Evolutionary conservation across 257 asterid species (phyloP), one percentile per base, ranked within the genome.

Genomic region (Echium plantagineum): DNA sequence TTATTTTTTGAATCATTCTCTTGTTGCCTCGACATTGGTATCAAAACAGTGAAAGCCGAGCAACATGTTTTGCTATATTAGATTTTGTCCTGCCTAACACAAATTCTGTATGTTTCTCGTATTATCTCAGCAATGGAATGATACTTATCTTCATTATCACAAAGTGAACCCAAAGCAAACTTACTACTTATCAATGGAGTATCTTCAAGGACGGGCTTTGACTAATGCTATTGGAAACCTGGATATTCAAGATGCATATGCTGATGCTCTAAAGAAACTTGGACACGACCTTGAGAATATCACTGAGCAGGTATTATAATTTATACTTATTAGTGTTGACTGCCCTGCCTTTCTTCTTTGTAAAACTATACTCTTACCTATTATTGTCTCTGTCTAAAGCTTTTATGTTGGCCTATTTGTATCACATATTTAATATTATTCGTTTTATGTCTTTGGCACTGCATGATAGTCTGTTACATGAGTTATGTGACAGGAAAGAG

Each of bases 181-280:
- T 10, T 93, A 93, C 90, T 93, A 93, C 73, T 75, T 93, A 59
- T 93, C 98, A 68, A 93, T 93, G 98, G 98, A 93, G 67, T 93
- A 88, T 80, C 95, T 93, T 72, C 98, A 93, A 84, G 98, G 98
- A 54, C 79, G 98, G 75, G 89, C 98, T 66, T 72, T 89, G 86
- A 81, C 95, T 70, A 93, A 93, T 81, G 98, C 98, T 62, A 77
- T 93, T 52, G 98, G 98, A 64, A 93, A 93, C 86, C 82, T 93
- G 52, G 85, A 80, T 59, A 63, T 89, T 71, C 91, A 81, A 71
- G 81, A 74, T 73, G 97, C 90, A 31, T 93, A 93, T 81, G 83
- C 93, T 60, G 81, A 81, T 77, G 97, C 97, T 61, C 75, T 93
- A 58, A 86, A 80, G 77, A 81, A 86, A 68, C 71, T 93, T 52